Evolutionary conservation across 2,329 filamentous ascomycete genomes (phyloP).

Genomic region (Pestalotiopsis fici): DNA sequence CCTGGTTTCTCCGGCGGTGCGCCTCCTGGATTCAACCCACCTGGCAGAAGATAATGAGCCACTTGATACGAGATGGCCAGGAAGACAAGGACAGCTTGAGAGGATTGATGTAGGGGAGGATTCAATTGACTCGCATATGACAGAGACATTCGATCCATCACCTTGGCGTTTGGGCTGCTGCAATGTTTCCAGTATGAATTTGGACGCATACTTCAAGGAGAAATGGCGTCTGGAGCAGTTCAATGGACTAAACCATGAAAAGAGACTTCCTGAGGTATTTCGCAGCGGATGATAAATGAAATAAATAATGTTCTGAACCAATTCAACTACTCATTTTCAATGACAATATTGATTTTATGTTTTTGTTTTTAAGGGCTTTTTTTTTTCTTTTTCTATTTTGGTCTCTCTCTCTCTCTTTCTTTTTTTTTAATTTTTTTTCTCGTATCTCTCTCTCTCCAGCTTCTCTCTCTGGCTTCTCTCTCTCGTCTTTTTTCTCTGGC

Average conservation of each 20-base stretch:
- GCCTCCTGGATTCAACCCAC: conserved; percentile 74
- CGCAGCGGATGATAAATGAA: neutral
- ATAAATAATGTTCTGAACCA: neutral
- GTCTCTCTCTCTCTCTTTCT: too few species aligned
- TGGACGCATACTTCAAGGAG: neutral
- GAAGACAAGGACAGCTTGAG: neutral
- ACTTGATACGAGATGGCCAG: neutral
- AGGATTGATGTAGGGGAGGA: neutral
- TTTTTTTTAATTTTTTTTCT: too few species aligned
- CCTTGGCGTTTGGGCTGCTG: conserved; percentile 8
- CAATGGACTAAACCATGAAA: neutral
- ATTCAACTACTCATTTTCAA: neutral
- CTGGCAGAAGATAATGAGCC: conserved; percentile 56
- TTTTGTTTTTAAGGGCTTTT: too few species aligned
- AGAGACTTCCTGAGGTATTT: neutral
- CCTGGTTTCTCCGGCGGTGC: conserved; percentile 55
- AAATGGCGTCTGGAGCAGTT: neutral
- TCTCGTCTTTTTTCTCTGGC: too few species aligned
- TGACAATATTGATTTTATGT: too few species aligned
- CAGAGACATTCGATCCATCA: neutral
- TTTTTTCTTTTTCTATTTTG: too few species aligned
- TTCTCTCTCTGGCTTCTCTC: too few species aligned
- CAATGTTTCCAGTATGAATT: neutral
- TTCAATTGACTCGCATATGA: neutral
- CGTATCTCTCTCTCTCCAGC: too few species aligned